phyloP scores from a whole-genome alignment of 2,329 filamentous ascomycete genomes.

The Sporothrix curviconia region DNA sequence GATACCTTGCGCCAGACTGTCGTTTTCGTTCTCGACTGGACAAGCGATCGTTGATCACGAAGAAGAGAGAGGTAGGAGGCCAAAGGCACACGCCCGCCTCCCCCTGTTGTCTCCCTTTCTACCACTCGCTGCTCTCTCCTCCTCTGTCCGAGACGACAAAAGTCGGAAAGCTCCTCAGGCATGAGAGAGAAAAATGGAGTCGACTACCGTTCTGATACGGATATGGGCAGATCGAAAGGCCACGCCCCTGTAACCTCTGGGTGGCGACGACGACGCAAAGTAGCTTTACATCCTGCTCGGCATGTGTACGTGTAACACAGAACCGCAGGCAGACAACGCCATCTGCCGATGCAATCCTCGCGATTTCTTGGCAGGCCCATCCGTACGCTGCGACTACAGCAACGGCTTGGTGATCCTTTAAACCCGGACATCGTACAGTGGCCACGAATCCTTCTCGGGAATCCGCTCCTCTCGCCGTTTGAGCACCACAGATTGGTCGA shows the following conservation, averaged over 20 bases:
- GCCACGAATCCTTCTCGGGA: too few species aligned
- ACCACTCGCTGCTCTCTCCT: too few species aligned
- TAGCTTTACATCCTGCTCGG: neutral
- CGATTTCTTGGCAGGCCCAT: conserved; percentile 4
- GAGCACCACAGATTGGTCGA: neutral
- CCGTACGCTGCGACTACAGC: conserved; percentile 5
- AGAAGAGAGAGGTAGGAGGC: too few species aligned
- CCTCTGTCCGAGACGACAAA: too few species aligned
- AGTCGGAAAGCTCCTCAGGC: neutral
- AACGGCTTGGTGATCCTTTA: neutral
- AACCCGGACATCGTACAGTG: neutral
- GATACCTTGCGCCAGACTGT: too few species aligned
- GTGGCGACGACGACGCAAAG: neutral
- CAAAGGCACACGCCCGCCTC: too few species aligned
- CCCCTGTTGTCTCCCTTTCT: too few species aligned
- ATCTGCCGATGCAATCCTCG: neutral
- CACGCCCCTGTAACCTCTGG: conserved; percentile 4
- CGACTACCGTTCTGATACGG: neutral
- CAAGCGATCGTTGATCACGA: too few species aligned
- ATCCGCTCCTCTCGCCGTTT: neutral
- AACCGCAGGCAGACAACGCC: neutral
- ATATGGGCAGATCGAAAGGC: too few species aligned
- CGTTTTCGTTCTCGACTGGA: too few species aligned
- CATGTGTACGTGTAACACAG: too few species aligned
- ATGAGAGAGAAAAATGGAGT: too few species aligned